Evolutionary conservation across 208 protist genomes (phyloP).

Genomic region (Novymonas esmeraldas): DNA sequence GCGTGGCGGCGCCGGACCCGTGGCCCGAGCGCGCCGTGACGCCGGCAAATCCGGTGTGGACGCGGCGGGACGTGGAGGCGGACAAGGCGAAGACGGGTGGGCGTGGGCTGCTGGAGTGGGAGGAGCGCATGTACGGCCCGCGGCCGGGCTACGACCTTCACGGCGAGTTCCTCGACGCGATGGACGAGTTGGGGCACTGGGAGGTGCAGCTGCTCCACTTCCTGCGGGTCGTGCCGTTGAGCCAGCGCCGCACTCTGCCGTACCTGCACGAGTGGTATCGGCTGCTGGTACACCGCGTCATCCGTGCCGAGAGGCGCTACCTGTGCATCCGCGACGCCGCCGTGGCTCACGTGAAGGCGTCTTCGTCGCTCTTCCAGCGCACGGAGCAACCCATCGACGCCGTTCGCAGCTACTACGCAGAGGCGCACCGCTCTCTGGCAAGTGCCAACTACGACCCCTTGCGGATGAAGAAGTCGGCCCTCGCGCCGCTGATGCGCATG

Average conservation of each 20-base stretch:
- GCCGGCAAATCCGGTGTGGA: conserved; percentile 79
- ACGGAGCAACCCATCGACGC: conserved; percentile 62
- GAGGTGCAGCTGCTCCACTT: conserved; percentile 66
- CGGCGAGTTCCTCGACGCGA: conserved; percentile 77
- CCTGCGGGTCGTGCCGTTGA: conserved; percentile 58
- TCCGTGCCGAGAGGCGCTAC: conserved; percentile 80
- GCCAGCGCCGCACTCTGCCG: conserved; percentile 74
- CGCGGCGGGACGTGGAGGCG: conserved; percentile 35
- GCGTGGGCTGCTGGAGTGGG: conserved; percentile 38
- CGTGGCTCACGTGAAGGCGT: conserved; percentile 33
- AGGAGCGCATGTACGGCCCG: conserved; percentile 60
- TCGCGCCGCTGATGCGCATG: conserved; percentile 79
- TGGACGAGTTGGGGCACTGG: conserved; percentile 85
- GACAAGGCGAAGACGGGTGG: conserved; percentile 55
- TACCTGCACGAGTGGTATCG: conserved; percentile 81
- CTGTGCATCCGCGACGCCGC: conserved; percentile 56
- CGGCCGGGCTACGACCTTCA: conserved; percentile 55
- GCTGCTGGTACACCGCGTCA: conserved; percentile 62
- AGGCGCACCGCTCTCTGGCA: conserved; percentile 75
- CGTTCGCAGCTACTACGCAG: conserved; percentile 66
- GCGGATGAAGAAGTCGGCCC: conserved; percentile 77
- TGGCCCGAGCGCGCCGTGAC: conserved; percentile 84
- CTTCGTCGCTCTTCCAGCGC: conserved; percentile 48
- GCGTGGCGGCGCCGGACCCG: conserved; percentile 55
- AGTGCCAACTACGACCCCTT: conserved; percentile 84